phyloP scores from a whole-genome alignment of 805 yeast species.

The Schizosaccharomyces octosporus region DNA sequence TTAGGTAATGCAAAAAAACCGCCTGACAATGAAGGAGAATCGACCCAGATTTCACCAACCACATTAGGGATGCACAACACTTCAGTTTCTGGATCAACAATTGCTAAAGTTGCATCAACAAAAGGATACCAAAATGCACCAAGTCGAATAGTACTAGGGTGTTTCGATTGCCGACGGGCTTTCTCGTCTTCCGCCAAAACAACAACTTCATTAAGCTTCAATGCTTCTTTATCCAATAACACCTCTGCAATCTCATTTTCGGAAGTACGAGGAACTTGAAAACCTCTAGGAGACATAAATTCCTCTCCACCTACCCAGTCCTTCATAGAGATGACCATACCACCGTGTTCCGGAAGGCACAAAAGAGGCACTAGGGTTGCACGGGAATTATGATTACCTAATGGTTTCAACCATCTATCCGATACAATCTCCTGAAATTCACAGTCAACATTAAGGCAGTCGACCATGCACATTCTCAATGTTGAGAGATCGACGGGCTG shows the following conservation, averaged over 20 bases:
- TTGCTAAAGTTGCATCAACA: conserved; percentile 80
- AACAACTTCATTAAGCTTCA: conserved; percentile 46
- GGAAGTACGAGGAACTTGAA: conserved; percentile 13
- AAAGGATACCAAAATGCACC: conserved; percentile 87
- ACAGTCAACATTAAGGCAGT: conserved; percentile 71
- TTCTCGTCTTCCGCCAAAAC: conserved; percentile 21
- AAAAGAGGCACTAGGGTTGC: conserved; percentile 70
- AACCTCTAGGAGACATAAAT: conserved; percentile 27
- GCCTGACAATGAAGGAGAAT: conserved; percentile 70
- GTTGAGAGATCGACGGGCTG: conserved; percentile 53
- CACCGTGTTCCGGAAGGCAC: conserved; percentile 81
- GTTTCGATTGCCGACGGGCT: background rate
- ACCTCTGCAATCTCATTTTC: conserved; percentile 35
- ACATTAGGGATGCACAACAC: conserved; percentile 47
- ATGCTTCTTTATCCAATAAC: conserved; percentile 44
- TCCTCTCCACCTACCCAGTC: conserved; percentile 69
- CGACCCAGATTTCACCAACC: conserved; percentile 96
- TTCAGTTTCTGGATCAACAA: conserved; percentile 81
- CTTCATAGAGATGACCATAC: conserved; percentile 72
- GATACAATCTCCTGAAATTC: conserved; percentile 76
- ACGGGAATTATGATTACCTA: conserved; percentile 59
- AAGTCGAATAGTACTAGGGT: conserved; percentile 24
- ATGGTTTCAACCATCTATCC: conserved; percentile 70
- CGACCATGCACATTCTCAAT: conserved; percentile 72
- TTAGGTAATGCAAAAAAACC: conserved; percentile 56